Base-by-base conservation (phyloP, 2,329 filamentous ascomycete species). In the Chaetomium globosum region DNA sequence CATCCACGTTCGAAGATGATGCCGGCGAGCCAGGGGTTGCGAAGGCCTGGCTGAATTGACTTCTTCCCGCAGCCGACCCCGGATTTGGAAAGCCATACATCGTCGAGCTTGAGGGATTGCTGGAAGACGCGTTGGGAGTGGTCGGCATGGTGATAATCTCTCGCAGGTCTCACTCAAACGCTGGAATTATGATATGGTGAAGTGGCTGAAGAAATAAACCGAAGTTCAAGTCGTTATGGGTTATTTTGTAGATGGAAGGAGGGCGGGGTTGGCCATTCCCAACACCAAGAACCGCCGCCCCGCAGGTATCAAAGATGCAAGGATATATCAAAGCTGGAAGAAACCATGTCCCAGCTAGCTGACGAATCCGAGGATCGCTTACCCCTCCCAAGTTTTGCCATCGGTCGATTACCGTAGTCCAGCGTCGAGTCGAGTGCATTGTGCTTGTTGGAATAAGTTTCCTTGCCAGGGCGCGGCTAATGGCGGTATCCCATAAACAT, bases 11-110 rank as follows among this genome's bases (percentile, higher is more conserved):
- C n/a, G 65, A 66, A 8, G 59, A 59, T 10, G 64, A 66, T 4
- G 64, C 53, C 33, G 65, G 23, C 19, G 64, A 43, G 23, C 55
- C 49, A 21, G 51, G 21, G 39, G 46, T 49, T 59, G 63, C 13
- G 58, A 59, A 68, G 8, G 69, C 56, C 56, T 66, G 65, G 53
- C 59, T 57, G 39, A 49, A 53, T 21, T 63, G 59, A 5, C 43
- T 16, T 28, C 55, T 36, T 26, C 48, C 52, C 5, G 48, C 53
- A 16, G 46, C 16, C 13, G 56, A 12, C 6, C n/a, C 46, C 8
- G 57, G 33, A 19, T 53, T 53, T 4, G 36, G 49, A 21, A 49
- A 65, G 3, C 43, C 55, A 30, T 48, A 59, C 4, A n/a, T 46
- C 4, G 16, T 46, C 3, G 61, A 59, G 55, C 21, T 23, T 10